These are phyloP conservation scores for Lachnellula suecica DNA, from an alignment of 2,329 filamentous ascomycete species.

Conservation along the genomic window DNA sequence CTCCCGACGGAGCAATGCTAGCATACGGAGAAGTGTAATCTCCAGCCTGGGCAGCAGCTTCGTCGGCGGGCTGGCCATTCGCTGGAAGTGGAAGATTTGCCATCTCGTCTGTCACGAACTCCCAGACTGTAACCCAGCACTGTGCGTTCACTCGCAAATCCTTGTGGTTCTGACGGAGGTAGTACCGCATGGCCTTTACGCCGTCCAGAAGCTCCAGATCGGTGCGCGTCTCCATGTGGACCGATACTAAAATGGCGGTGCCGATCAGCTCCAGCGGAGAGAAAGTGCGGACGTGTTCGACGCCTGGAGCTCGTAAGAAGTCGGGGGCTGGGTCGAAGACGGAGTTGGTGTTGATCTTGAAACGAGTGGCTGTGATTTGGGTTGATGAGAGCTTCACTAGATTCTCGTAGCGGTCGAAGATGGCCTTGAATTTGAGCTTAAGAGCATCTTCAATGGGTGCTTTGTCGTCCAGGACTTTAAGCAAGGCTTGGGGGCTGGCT, in stretches of 20 bases:
- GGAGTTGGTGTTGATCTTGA: constrained; percentile 25
- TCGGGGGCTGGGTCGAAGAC: constrained; percentile 31
- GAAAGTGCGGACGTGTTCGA: constrained; percentile 34
- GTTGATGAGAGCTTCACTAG: constrained; percentile 31
- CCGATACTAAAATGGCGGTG: constrained; percentile 32
- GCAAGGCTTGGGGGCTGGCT: constrained; percentile 31
- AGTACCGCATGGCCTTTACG: constrained; percentile 32
- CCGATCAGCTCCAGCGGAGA: constrained; percentile 36
- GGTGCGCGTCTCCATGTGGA: constrained; percentile 29
- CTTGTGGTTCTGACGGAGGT: constrained; percentile 31
- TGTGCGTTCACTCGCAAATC: constrained; percentile 35
- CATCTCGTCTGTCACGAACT: constrained; percentile 27
- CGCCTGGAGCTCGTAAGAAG: constrained; percentile 22
- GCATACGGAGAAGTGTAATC: neutral
- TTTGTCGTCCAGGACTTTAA: constrained; percentile 31
- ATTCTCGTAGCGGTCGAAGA: constrained; percentile 34
- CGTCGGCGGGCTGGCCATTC: neutral
- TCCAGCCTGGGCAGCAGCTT: neutral
- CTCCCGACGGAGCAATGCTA: neutral
- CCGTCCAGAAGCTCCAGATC: constrained; percentile 32
- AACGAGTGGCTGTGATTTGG: constrained; percentile 22
- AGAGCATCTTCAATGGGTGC: constrained; percentile 26
- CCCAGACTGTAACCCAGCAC: constrained; percentile 33
- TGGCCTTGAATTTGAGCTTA: constrained; percentile 28
- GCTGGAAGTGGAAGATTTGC: neutral